These are phyloP conservation scores for Sicyos baderoa DNA, from an alignment of 306 rosid species.

Conservation along the genomic window DNA sequence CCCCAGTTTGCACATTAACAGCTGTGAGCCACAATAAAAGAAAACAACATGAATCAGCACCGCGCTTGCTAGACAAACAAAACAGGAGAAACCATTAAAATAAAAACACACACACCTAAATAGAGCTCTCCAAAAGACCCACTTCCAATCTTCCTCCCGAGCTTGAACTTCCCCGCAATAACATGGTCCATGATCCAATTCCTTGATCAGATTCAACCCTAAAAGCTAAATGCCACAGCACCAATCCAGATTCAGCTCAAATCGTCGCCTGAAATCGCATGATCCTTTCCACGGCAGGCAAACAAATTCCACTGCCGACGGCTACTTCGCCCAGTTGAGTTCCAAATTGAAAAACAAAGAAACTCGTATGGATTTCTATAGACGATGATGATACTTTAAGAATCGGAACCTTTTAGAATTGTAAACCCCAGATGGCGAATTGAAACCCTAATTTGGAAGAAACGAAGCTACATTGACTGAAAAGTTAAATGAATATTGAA, in stretches of 20 bases:
- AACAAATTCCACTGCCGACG: conserved; percentile 12
- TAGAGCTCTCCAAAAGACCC: conserved; percentile 99
- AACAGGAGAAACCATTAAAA: background rate
- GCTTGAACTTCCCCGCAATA: conserved; percentile 79
- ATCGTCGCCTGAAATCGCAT: conserved; percentile 30
- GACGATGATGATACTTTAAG: background rate
- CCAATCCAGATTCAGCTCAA: conserved; percentile 32
- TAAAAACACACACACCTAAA: conserved; percentile 37
- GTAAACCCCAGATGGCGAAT: background rate
- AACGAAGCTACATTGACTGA: conserved; percentile 11
- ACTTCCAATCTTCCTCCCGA: conserved; percentile 97
- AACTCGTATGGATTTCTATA: background rate
- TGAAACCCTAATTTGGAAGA: conserved; percentile 16
- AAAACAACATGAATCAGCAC: conserved; percentile 11
- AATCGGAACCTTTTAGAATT: too few relatives aligned
- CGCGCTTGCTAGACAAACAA: background rate
- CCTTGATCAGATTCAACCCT: conserved; percentile 26
- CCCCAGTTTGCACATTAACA: conserved; percentile 88
- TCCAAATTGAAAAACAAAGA: conserved; percentile 1
- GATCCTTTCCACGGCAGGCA: conserved; percentile 26
- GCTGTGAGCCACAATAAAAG: conserved; percentile 38
- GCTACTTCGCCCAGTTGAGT: background rate
- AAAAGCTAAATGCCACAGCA: conserved; percentile 25
- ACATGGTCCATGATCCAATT: conserved; percentile 77
- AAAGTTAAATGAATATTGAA: too few relatives aligned